Conservation (phyloP, 1,284 basidiomycete genomes). For the Apiotrichum veenhuisii region DNA sequence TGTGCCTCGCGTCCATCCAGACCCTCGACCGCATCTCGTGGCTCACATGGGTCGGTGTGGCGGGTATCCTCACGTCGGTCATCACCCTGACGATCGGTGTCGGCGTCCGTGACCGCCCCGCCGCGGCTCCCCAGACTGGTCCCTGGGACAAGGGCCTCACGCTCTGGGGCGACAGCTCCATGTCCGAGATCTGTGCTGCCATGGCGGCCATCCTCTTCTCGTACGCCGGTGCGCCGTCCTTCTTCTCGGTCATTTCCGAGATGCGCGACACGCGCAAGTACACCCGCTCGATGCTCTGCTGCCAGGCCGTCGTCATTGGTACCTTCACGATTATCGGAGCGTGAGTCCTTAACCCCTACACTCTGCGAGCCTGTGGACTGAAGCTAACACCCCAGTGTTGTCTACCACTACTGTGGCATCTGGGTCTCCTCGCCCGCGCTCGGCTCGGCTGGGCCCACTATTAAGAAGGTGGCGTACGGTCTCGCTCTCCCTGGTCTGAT, state of each 20-base stretch:
- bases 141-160: constrained; percentile 32
- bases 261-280: constrained; percentile 36
- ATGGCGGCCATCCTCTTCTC: constrained; percentile 36
- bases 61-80: constrained; percentile 25
- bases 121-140: constrained; percentile 32
- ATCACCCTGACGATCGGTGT: constrained; percentile 41
- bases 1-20: constrained; percentile 31
- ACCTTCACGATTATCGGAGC: constrained; percentile 15
- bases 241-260: constrained; percentile 40
- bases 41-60: constrained; percentile 41
- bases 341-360: too few relatives aligned
- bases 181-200: constrained; percentile 30
- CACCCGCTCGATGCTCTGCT: constrained; percentile 28
- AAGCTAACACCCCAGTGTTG: too few relatives aligned
- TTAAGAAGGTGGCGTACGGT: constrained; percentile 44
- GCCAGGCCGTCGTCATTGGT: constrained; percentile 26
- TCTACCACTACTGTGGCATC: constrained; percentile 15
- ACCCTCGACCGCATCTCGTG: constrained; percentile 36
- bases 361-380: too few relatives aligned
- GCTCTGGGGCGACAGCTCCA: constrained; percentile 24
- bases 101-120: constrained; percentile 39
- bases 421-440: constrained; percentile 34
- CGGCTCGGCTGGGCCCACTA: constrained; percentile 40
- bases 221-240: constrained; percentile 31
- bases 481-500: constrained; percentile 40